phyloP scores from a whole-genome alignment of 2,329 filamentous ascomycete genomes.

The Cladorrhinum sp. region DNA sequence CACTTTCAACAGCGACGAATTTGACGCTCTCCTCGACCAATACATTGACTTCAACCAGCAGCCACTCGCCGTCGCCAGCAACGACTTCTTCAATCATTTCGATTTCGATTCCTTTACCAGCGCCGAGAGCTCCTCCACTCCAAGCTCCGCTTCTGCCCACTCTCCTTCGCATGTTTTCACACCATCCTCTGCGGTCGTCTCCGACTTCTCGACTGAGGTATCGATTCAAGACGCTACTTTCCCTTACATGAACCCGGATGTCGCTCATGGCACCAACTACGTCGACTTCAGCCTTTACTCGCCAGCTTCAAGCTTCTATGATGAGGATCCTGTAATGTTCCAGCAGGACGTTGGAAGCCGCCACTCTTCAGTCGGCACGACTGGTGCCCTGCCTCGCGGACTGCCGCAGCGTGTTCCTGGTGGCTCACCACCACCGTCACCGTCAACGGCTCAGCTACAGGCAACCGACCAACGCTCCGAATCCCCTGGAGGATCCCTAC shows the following conservation, averaged over 20 bases:
- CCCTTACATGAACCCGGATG: conserved; percentile 41
- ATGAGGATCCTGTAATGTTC: conserved; percentile 39
- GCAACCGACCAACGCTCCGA: neutral
- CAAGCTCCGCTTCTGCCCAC: conserved; percentile 32
- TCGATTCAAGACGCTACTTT: conserved; percentile 29
- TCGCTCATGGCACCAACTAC: conserved; percentile 42
- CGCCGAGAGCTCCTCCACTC: conserved; percentile 42
- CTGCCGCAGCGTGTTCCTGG: conserved; percentile 2
- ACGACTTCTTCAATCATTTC: conserved; percentile 36
- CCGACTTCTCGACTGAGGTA: conserved; percentile 18
- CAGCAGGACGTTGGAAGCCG: conserved; percentile 20
- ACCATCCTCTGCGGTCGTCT: conserved; percentile 16
- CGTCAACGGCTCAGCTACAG: neutral
- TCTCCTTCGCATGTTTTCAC: conserved; percentile 36
- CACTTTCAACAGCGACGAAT: conserved; percentile 14
- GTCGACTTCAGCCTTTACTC: conserved; percentile 57
- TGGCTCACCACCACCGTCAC: neutral
- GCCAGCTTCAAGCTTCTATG: conserved; percentile 46
- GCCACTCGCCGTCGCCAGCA: conserved; percentile 23
- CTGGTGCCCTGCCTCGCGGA: neutral
- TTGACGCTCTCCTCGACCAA: conserved; percentile 27
- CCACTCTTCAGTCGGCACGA: conserved; percentile 1
- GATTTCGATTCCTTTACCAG: conserved; percentile 49
- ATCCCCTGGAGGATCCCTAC: neutral
- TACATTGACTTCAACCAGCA: conserved; percentile 45